Evolutionary conservation across 768 basidiomycete species (phyloP).

Genomic region (Floccularia luteovirens): DNA sequence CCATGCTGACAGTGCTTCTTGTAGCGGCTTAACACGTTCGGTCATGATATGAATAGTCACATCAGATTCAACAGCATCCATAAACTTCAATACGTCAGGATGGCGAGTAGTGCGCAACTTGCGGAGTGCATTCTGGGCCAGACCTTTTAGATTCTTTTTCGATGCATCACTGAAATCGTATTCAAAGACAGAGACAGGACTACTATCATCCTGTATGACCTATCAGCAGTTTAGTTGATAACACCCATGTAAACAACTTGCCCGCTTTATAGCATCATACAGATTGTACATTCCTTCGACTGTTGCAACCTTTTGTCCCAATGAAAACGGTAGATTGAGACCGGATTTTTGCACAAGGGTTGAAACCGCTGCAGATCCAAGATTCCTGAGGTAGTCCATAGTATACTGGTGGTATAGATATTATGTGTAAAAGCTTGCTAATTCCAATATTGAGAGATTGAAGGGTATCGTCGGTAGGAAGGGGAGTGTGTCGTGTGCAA

Average conservation of each 20-base stretch:
- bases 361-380: slow-evolving; percentile 83
- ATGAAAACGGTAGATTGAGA: slow-evolving; percentile 79
- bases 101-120: slow-evolving; percentile 90
- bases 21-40: slow-evolving; percentile 80
- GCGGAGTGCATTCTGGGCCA: slow-evolving; percentile 85
- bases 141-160: slow-evolving; percentile 52
- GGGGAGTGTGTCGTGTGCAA: too few relatives aligned
- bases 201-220: slow-evolving; percentile 72
- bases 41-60: slow-evolving; percentile 87
- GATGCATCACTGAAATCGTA: slow-evolving; percentile 68
- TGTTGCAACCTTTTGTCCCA: slow-evolving; percentile 65
- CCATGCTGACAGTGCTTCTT: slow-evolving; percentile 53
- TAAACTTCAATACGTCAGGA: slow-evolving; percentile 92
- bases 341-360: slow-evolving; percentile 92
- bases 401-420: slow-evolving; percentile 1
- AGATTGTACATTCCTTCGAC: slow-evolving; percentile 77
- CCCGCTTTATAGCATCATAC: slow-evolving; percentile 85
- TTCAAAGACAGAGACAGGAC: slow-evolving; percentile 83
- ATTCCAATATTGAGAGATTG: too few relatives aligned
- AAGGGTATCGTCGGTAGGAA: too few relatives aligned
- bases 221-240: slow-evolving; percentile 5
- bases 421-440: not conserved
- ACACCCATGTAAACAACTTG: slow-evolving; percentile 19
- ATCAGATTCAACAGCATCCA: slow-evolving; percentile 91
- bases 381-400: slow-evolving; percentile 79